Conservation (phyloP, 1,284 basidiomycete genomes). For the Somion occarium region DNA sequence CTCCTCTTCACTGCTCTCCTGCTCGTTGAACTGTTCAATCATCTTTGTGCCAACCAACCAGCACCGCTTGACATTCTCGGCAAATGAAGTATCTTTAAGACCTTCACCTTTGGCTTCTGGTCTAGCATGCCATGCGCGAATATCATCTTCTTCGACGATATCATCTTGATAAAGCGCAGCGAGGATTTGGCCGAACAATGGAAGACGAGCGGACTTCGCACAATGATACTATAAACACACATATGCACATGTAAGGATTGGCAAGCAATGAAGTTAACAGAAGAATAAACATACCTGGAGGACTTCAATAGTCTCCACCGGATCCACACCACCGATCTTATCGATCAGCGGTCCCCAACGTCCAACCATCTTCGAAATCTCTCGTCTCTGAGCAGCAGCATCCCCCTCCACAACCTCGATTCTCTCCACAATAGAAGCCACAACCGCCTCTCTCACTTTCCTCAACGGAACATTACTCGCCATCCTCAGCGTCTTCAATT, state of each 20-base stretch:
- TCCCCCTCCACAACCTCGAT: conserved; percentile 55
- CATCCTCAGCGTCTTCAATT: conserved; percentile 93
- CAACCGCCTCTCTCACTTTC: conserved; percentile 75
- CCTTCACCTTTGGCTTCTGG: conserved; percentile 47
- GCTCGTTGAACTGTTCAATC: conserved; percentile 75
- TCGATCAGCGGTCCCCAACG: conserved; percentile 74
- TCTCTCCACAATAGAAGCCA: conserved; percentile 66
- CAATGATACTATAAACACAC: conserved; percentile 58
- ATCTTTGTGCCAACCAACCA: conserved; percentile 69
- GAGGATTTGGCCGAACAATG: conserved; percentile 72
- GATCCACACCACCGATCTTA: conserved; percentile 71
- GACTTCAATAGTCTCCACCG: conserved; percentile 65
- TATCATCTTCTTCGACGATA: conserved; percentile 76
- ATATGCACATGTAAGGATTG: neutral
- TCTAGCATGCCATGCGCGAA: conserved; percentile 62
- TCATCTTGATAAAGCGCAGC: conserved; percentile 73
- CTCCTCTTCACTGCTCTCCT: conserved; percentile 58
- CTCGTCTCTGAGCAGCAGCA: conserved; percentile 49
- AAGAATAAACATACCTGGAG: conserved; percentile 52
- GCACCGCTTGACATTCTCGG: conserved; percentile 59
- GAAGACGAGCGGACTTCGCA: conserved; percentile 51
- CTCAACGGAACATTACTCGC: conserved; percentile 83
- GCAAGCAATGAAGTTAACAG: neutral
- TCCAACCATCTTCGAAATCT: conserved; percentile 52
- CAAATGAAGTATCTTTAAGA: conserved; percentile 32